Conservation (phyloP, 257 asterid genomes). For the Nemophila menziesii region DNA sequence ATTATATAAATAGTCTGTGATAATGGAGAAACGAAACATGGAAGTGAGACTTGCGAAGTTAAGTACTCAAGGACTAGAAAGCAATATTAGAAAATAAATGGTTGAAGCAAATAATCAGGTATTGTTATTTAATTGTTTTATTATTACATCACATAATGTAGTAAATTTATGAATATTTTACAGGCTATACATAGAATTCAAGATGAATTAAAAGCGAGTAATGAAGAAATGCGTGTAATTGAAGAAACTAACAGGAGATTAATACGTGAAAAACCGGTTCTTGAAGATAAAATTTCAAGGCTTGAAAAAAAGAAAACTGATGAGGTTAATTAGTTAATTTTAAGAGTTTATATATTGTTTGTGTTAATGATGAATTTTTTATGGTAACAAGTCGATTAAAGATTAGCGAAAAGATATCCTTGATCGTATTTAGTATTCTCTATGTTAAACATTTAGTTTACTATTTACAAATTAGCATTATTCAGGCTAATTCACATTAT, state of each 20-base stretch:
- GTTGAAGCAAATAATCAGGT: constrained; percentile 77
- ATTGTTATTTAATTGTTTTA: background rate
- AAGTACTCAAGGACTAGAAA: constrained; percentile 60
- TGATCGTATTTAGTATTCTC: too few species aligned
- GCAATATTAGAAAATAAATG: constrained; percentile 46
- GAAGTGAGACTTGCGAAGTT: constrained; percentile 55
- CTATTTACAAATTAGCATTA: too few species aligned
- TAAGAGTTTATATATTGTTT: too few species aligned
- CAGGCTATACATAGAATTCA: constrained; percentile 69
- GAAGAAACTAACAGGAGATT: constrained; percentile 73
- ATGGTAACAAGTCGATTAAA: too few species aligned
- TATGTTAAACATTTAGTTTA: too few species aligned
- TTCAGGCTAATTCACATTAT: too few species aligned
- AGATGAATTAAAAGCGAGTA: constrained; percentile 65
- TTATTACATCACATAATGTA: background rate
- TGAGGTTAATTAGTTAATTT: too few species aligned
- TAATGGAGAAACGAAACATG: constrained; percentile 57
- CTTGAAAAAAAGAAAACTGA: constrained; percentile 53
- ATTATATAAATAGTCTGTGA: constrained; percentile 33
- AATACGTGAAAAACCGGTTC: constrained; percentile 46
- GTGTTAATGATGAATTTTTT: too few species aligned
- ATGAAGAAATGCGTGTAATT: constrained; percentile 47
- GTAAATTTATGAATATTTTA: background rate
- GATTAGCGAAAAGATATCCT: too few species aligned
- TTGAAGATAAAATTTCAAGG: constrained; percentile 54